These are phyloP conservation scores for Begonia fuchsioides DNA, from an alignment of 306 rosid species.

Conservation along the genomic window DNA sequence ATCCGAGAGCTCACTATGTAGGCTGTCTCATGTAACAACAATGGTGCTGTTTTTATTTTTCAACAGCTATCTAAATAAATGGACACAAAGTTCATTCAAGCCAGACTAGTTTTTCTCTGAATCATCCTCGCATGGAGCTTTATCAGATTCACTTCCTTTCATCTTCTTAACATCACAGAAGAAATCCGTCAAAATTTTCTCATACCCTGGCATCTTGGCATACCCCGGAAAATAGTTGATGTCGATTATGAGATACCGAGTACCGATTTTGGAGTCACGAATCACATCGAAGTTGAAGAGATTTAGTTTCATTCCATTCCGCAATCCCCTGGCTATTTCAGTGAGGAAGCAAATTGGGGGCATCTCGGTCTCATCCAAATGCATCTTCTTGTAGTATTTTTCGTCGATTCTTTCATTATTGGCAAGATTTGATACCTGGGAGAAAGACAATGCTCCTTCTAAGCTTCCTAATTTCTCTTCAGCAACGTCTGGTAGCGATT, in stretches of 20 bases:
- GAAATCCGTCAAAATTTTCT: constrained; percentile 62
- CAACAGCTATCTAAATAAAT: constrained; percentile 33
- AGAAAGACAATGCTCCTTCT: constrained; percentile 48
- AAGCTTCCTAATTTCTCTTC: constrained; percentile 47
- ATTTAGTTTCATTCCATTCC: constrained; percentile 42
- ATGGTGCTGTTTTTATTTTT: not conserved
- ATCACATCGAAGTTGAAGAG: constrained; percentile 83
- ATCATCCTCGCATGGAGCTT: constrained; percentile 6
- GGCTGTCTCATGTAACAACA: constrained; percentile 71
- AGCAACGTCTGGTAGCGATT: constrained; percentile 72
- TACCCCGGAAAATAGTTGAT: constrained; percentile 93
- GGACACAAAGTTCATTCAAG: constrained; percentile 14
- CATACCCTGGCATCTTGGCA: constrained; percentile 92
- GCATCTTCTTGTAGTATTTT: constrained; percentile 60
- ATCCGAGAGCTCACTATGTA: constrained; percentile 67
- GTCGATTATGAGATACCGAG: constrained; percentile 77
- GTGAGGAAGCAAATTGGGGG: constrained; percentile 50
- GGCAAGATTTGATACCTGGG: constrained; percentile 69
- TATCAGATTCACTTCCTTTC: constrained; percentile 16
- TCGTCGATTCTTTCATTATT: constrained; percentile 44
- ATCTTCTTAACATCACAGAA: constrained; percentile 44
- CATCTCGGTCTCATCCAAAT: constrained; percentile 67
- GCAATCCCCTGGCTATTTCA: constrained; percentile 54
- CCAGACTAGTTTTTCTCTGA: constrained; percentile 17
- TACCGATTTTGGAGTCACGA: constrained; percentile 52